Percentiles rank a stretch among this genome's conserved stretches.
phyloP scores from a whole-genome alignment of 2,329 filamentous ascomycete genomes.

The Cladosporium oxysporum region DNA sequence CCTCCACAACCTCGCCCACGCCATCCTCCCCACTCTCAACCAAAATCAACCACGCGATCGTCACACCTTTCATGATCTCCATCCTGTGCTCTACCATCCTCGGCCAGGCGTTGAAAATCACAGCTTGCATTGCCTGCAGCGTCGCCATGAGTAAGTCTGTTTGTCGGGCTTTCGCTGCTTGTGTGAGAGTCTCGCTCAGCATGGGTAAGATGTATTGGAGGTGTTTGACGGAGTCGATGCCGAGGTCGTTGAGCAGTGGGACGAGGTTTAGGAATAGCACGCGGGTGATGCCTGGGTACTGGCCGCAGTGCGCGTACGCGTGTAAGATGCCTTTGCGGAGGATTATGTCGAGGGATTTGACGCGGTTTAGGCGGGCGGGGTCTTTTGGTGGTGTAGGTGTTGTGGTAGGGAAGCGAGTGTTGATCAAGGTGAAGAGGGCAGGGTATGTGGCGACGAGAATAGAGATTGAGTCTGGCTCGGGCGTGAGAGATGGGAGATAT shows the following conservation, averaged over 20 bases:
- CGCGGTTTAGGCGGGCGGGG: slow-evolving; percentile 38
- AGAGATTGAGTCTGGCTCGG: slow-evolving; percentile 66
- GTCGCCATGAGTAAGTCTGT: slow-evolving; percentile 58
- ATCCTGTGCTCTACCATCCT: slow-evolving; percentile 63
- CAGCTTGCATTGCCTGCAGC: slow-evolving; percentile 54
- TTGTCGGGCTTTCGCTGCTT: slow-evolving; percentile 65
- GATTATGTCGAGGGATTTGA: slow-evolving; percentile 47
- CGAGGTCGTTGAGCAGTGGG: slow-evolving; percentile 57
- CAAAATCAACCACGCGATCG: slow-evolving; percentile 40
- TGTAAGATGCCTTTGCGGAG: slow-evolving; percentile 46
- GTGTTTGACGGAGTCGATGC: slow-evolving; percentile 66
- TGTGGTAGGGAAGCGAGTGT: slow-evolving; percentile 42
- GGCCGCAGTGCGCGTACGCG: slow-evolving; percentile 57
- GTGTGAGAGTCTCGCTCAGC: slow-evolving; percentile 64
- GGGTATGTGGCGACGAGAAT: slow-evolving; percentile 68
- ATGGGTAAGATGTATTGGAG: slow-evolving; percentile 70
- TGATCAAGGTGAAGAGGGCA: slow-evolving; percentile 62
- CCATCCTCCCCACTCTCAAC: slow-evolving; percentile 24
- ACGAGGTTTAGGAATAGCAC: slow-evolving; percentile 56
- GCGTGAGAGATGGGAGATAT: slow-evolving; percentile 74
- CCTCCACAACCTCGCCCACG: slow-evolving; percentile 30
- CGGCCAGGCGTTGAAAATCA: slow-evolving; percentile 69
- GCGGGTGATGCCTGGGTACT: slow-evolving; percentile 59
- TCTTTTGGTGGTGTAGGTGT: slow-evolving; percentile 17
- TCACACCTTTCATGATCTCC: slow-evolving; percentile 63